phyloP scores from a whole-genome alignment of 352 stramenopile genomes.

The Pythium chondricola region DNA sequence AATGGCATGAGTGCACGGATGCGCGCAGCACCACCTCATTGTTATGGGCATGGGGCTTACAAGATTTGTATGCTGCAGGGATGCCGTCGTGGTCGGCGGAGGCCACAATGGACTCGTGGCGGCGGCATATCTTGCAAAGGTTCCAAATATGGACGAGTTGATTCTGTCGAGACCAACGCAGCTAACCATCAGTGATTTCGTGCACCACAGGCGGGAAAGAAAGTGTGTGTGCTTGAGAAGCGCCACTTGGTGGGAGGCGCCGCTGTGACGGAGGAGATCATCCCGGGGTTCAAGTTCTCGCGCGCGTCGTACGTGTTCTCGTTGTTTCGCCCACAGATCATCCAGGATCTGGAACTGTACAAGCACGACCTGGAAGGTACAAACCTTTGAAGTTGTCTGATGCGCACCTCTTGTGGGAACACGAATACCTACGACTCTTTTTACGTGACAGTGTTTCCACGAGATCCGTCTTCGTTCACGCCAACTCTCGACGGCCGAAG shows the following conservation, averaged over 20 bases:
- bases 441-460: conserved; percentile 72
- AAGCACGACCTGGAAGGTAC: conserved; percentile 68
- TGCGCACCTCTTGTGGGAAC: too few species aligned
- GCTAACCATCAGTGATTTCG: too few species aligned
- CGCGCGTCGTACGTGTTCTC: conserved; percentile 89
- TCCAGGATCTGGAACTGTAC: conserved; percentile 81
- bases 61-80: conserved; percentile 27
- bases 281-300: conserved; percentile 89
- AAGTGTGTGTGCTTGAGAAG: conserved; percentile 86
- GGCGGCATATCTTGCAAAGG: conserved; percentile 86
- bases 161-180: too few species aligned
- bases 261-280: conserved; percentile 88
- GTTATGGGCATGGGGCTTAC: neutral
- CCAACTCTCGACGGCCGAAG: conserved; percentile 68
- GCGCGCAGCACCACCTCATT: neutral
- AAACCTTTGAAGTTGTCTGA: too few species aligned
- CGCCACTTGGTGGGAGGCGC: conserved; percentile 82
- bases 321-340: conserved; percentile 87
- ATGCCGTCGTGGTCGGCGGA: conserved; percentile 85
- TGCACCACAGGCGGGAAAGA: conserved; percentile 49
- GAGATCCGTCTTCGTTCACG: conserved; percentile 86
- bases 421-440: too few species aligned
- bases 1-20: too few species aligned
- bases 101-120: conserved; percentile 88
- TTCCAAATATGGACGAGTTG: too few species aligned